Evolutionary conservation across 2,329 filamentous ascomycete genomes (phyloP).

Genomic region (Talaromyces sp.): DNA sequence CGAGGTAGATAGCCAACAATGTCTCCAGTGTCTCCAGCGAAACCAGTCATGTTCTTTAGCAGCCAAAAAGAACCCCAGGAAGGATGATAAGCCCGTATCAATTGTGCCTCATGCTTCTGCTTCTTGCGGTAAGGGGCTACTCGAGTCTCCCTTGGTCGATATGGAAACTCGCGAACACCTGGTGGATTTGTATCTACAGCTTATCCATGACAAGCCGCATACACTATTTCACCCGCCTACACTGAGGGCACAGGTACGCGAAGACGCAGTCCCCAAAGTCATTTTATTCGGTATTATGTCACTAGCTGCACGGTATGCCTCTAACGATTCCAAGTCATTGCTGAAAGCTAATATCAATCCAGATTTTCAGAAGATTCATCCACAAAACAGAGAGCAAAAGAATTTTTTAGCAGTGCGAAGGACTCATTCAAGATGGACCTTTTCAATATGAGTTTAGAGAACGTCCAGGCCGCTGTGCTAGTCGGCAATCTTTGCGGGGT

Average conservation of each 20-base stretch:
- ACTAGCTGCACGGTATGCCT: background rate
- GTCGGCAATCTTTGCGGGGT: background rate
- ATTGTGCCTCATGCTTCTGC: background rate
- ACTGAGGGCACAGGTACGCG: slow-evolving; percentile 2
- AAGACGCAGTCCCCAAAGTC: background rate
- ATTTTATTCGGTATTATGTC: background rate
- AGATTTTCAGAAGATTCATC: background rate
- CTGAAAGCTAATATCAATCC: background rate
- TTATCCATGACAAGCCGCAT: slow-evolving; percentile 13
- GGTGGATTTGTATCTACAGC: slow-evolving; percentile 8
- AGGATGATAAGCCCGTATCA: background rate
- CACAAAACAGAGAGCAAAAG: background rate
- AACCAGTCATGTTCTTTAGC: slow-evolving; percentile 5
- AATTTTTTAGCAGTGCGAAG: background rate
- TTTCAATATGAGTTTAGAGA: background rate
- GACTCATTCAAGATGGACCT: background rate
- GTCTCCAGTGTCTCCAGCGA: slow-evolving; percentile 2
- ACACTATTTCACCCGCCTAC: slow-evolving; percentile 11
- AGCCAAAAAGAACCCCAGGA: background rate
- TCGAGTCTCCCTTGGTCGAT: background rate
- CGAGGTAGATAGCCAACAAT: background rate
- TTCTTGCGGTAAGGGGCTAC: background rate
- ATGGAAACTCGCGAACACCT: slow-evolving; percentile 1
- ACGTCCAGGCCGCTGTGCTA: background rate
- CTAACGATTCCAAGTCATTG: background rate